Conservation (phyloP, 2,329 filamentous ascomycete species). For the Cladosporium sp. region DNA sequence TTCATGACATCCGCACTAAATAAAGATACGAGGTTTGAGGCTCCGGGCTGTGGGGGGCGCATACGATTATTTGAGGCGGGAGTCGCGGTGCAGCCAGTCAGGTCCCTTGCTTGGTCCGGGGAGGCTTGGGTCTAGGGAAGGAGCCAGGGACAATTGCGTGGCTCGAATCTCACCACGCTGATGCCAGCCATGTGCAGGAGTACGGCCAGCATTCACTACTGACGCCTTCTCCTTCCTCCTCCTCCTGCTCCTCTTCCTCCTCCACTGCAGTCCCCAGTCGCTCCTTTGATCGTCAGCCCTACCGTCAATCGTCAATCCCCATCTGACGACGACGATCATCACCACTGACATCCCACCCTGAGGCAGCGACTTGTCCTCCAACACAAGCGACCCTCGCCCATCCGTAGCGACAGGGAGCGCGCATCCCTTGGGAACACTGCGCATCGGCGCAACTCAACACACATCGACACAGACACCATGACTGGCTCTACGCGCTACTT, state of each 20-base stretch:
- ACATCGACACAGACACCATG: conserved; percentile 50
- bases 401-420: conserved; percentile 2
- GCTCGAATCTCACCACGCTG: neutral
- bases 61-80: neutral
- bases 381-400: conserved; percentile 1
- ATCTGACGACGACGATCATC: neutral
- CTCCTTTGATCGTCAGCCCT: conserved; percentile 9
- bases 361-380: neutral
- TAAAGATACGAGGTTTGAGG: neutral
- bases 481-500: conserved; percentile 72
- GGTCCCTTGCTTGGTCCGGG: neutral
- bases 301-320: neutral
- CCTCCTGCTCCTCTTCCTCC: neutral
- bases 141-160: neutral
- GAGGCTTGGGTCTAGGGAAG: neutral
- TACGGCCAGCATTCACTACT: neutral
- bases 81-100: neutral
- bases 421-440: conserved; percentile 14
- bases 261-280: conserved; percentile 4
- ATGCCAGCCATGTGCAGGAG: neutral
- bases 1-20: neutral
- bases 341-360: neutral
- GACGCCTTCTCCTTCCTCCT: neutral
- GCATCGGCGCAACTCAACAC: conserved; percentile 12
- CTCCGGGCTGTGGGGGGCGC: neutral